Evolutionary conservation across 345 rosid genomes (phyloP).

Genomic region (Excoecaria cochinchinensis): DNA sequence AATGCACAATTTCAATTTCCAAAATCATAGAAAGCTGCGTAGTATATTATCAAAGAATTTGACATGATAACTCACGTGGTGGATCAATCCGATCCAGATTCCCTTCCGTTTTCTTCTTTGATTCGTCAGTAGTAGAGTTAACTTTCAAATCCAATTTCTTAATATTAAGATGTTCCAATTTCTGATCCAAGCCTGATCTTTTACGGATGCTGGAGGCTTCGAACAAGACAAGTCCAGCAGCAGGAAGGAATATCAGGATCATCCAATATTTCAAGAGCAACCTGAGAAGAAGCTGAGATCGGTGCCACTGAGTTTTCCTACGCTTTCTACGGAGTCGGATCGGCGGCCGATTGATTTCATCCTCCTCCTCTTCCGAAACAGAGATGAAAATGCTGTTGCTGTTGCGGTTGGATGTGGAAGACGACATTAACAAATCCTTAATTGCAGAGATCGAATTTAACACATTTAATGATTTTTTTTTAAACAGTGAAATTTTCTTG

Average conservation of each 20-base stretch:
- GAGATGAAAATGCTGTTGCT: constrained; percentile 53
- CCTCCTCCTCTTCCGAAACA: constrained; percentile 71
- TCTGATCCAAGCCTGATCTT: constrained; percentile 25
- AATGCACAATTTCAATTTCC: no score
- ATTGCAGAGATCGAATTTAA: not conserved
- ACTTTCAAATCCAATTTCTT: constrained; percentile 1
- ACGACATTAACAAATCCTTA: constrained; percentile 18
- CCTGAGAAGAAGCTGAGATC: constrained; percentile 43
- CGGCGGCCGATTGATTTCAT: constrained; percentile 59
- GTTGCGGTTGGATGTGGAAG: constrained; percentile 28
- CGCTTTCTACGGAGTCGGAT: constrained; percentile 68
- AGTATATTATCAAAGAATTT: not conserved
- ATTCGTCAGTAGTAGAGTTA: not conserved
- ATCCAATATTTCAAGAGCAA: constrained; percentile 63
- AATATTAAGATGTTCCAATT: constrained; percentile 6
- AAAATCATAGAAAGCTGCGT: no score
- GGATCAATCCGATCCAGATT: constrained; percentile 65
- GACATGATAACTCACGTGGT: constrained; percentile 39
- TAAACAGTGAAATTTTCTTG: no score
- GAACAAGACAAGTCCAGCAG: constrained; percentile 51
- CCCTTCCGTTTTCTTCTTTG: constrained; percentile 24
- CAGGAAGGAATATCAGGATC: constrained; percentile 49
- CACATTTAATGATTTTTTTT: no score
- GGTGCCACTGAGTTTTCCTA: constrained; percentile 47
- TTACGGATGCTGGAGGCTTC: constrained; percentile 63